These are phyloP conservation scores for Scheffersomyces coipomensis DNA, from an alignment of 805 yeast species.

Conservation along the genomic window DNA sequence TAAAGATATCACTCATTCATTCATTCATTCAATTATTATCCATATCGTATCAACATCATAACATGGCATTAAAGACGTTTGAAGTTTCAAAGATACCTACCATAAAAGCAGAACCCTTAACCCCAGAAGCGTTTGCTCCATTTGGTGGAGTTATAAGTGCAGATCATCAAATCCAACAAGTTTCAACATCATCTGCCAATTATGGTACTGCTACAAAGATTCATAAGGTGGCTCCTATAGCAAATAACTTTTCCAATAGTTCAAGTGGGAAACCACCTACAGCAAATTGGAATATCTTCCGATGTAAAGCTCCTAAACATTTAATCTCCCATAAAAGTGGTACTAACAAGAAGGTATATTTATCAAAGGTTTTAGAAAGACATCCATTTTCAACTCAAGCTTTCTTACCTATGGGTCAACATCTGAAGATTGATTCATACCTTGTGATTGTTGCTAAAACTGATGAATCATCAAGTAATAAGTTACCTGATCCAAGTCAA, in stretches of 20 bases:
- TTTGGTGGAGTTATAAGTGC: constrained; percentile 82
- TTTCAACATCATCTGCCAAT: constrained; percentile 58
- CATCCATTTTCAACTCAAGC: constrained; percentile 91
- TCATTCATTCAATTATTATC: no score
- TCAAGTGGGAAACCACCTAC: constrained; percentile 49
- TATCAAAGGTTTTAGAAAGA: constrained; percentile 74
- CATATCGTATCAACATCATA: no score
- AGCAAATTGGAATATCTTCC: constrained; percentile 79
- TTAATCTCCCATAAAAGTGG: constrained; percentile 31
- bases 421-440: constrained; percentile 49
- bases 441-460: constrained; percentile 77
- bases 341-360: constrained; percentile 8
- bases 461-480: constrained; percentile 33
- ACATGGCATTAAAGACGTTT: constrained; percentile 44
- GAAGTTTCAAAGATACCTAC: constrained; percentile 16
- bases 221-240: constrained; percentile 67
- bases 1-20: no score
- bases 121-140: constrained; percentile 62
- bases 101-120: constrained; percentile 54
- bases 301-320: constrained; percentile 76
- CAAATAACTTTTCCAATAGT: constrained; percentile 47
- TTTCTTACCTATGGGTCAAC: constrained; percentile 84
- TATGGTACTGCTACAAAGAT: constrained; percentile 92
- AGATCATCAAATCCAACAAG: constrained; percentile 59
- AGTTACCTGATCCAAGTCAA: constrained; percentile 60